Percentiles rank a stretch among this genome's conserved stretches.
Evolutionary conservation across 257 asterid genomes (phyloP).

Genomic region (Solanum medicagineum): DNA sequence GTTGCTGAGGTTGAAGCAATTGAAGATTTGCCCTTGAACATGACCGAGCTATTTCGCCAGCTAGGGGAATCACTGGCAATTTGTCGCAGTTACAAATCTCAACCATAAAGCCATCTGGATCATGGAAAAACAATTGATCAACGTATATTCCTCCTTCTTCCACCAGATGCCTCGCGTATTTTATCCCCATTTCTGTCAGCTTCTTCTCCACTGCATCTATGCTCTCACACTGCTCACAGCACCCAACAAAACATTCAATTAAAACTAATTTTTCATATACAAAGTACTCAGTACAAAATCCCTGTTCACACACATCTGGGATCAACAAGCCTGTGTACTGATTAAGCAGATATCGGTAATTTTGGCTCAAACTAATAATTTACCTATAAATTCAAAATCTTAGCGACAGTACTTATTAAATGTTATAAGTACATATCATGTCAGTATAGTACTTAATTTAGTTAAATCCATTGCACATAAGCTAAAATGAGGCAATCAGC

Average conservation of each 20-base stretch:
- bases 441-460: background rate
- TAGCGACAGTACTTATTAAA: background rate
- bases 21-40: conserved; percentile 59
- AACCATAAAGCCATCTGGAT: conserved; percentile 93
- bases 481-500: background rate
- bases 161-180: conserved; percentile 56
- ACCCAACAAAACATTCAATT: background rate
- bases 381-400: background rate
- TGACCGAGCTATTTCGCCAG: conserved; percentile 60
- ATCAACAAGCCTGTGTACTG: too few species aligned
- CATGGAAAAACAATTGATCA: conserved; percentile 88
- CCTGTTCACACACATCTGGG: too few species aligned
- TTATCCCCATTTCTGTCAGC: conserved; percentile 64
- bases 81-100: conserved; percentile 94
- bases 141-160: conserved; percentile 87
- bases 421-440: background rate
- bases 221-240: conserved; percentile 61
- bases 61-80: conserved; percentile 63
- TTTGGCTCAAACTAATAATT: too few species aligned
- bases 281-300: background rate
- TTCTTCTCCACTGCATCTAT: conserved; percentile 83
- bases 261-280: background rate
- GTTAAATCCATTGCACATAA: background rate
- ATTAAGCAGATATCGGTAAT: too few species aligned
- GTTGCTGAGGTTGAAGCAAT: conserved; percentile 41